phyloP scores from a whole-genome alignment of 2,329 filamentous ascomycete genomes.

The Pseudogymnoascus sp. region DNA sequence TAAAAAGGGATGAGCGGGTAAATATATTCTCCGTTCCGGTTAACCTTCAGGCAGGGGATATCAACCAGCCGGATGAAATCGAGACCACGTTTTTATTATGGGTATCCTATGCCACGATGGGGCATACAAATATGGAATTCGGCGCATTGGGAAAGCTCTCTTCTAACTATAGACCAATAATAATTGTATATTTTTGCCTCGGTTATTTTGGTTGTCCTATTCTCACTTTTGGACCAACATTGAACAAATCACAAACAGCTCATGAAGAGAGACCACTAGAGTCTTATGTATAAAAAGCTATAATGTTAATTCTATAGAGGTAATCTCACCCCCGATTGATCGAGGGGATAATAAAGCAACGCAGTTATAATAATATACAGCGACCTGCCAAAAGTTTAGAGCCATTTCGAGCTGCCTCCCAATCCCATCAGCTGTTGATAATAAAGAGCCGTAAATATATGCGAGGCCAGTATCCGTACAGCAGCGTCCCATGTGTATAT shows the following conservation, averaged over 20 bases:
- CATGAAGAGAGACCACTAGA: background rate
- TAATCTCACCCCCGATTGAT: background rate
- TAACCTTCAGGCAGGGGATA: background rate
- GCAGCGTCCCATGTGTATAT: background rate
- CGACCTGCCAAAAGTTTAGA: background rate
- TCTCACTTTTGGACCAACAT: background rate
- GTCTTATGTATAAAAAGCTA: background rate
- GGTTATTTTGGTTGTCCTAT: background rate
- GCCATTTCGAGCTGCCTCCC: background rate
- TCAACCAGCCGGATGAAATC: background rate
- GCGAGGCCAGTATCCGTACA: background rate
- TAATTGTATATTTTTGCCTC: background rate
- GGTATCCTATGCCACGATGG: background rate
- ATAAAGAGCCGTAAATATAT: background rate
- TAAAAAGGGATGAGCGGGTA: conserved; percentile 7
- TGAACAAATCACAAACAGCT: background rate
- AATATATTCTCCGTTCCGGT: background rate
- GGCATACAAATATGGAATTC: background rate
- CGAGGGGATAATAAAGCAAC: background rate
- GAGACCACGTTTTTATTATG: background rate
- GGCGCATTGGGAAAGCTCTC: background rate
- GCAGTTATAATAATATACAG: background rate
- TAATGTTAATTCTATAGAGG: background rate
- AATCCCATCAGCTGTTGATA: background rate
- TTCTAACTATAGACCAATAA: background rate